These are phyloP conservation scores for Marsdenia floribunda DNA, from an alignment of 257 asterid genomes.

Conservation along the genomic window DNA sequence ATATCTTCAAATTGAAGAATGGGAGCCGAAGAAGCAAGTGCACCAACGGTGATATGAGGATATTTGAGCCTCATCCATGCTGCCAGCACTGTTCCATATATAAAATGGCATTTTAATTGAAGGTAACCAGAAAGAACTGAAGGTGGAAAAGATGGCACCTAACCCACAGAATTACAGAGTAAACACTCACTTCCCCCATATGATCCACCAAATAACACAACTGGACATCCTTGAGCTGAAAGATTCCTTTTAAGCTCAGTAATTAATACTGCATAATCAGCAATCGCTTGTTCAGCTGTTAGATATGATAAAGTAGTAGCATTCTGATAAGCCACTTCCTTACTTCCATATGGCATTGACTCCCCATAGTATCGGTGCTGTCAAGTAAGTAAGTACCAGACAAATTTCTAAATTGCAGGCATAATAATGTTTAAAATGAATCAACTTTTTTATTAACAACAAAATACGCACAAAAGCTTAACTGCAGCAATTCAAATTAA, in stretches of 20 bases:
- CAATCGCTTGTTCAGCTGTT: constrained; percentile 90
- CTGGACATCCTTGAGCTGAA: constrained; percentile 79
- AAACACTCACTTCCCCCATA: constrained; percentile 87
- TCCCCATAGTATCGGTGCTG: constrained; percentile 97
- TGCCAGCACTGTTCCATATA: constrained; percentile 70
- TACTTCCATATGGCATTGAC: constrained; percentile 77
- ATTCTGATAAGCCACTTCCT: constrained; percentile 69
- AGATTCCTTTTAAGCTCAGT: constrained; percentile 71
- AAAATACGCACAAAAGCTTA: neutral
- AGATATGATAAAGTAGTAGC: constrained; percentile 58
- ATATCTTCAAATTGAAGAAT: constrained; percentile 86
- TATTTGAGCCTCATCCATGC: constrained; percentile 97
- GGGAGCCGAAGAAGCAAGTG: constrained; percentile 92
- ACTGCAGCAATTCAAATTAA: neutral
- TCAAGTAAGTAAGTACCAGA: constrained; percentile 9
- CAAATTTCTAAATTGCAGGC: constrained; percentile 17
- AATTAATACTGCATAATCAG: constrained; percentile 79
- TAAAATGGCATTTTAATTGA: neutral
- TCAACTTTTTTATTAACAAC: neutral
- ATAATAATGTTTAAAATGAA: neutral
- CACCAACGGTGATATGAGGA: constrained; percentile 94
- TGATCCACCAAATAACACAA: constrained; percentile 91
- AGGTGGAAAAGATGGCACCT: neutral
- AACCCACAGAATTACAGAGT: neutral
- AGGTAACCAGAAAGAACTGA: neutral